Conservation (phyloP, 1,139 yeast species). For the Kodamaea derodonti region DNA sequence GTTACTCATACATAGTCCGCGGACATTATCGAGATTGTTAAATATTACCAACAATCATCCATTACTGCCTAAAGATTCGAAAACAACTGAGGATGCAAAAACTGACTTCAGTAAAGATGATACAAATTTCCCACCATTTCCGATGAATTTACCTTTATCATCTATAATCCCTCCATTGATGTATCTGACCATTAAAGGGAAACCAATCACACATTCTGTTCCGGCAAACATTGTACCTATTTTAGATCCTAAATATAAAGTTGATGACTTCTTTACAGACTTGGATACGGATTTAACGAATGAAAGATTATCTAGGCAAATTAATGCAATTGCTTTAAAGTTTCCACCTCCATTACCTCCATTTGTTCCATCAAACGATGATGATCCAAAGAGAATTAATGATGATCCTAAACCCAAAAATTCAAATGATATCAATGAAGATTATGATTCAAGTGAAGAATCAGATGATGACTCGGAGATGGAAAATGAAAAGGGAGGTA, state of each 20-base stretch:
- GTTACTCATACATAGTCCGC: slow-evolving; percentile 13
- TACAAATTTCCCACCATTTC: not conserved
- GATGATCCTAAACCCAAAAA: slow-evolving; percentile 3
- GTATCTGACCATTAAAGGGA: not conserved
- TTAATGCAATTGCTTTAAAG: slow-evolving; percentile 22
- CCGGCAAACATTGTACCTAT: slow-evolving; percentile 41
- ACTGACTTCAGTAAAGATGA: not conserved
- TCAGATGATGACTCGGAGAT: slow-evolving; percentile 6
- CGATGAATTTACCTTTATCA: slow-evolving; percentile 1
- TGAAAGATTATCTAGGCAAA: slow-evolving; percentile 18
- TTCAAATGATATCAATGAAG: slow-evolving; percentile 4
- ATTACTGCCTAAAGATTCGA: not conserved
- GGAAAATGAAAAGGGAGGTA: slow-evolving; percentile 20
- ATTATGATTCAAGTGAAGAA: slow-evolving; percentile 9
- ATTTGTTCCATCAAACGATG: slow-evolving; percentile 13
- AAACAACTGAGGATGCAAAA: slow-evolving; percentile 2
- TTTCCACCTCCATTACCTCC: slow-evolving; percentile 47
- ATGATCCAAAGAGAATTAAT: slow-evolving; percentile 7
- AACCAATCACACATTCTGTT: slow-evolving; percentile 23
- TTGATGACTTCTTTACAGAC: slow-evolving; percentile 36
- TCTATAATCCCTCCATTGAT: slow-evolving; percentile 1
- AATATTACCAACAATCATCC: slow-evolving; percentile 8
- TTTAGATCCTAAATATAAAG: slow-evolving; percentile 27
- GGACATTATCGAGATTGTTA: slow-evolving; percentile 11
- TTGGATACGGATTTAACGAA: slow-evolving; percentile 19